A percentile compares a stretch with the other conserved stretches of the same genome.
phyloP scores from a whole-genome alignment of 495 filamentous ascomycete species.

The Neurospora hispaniola region DNA sequence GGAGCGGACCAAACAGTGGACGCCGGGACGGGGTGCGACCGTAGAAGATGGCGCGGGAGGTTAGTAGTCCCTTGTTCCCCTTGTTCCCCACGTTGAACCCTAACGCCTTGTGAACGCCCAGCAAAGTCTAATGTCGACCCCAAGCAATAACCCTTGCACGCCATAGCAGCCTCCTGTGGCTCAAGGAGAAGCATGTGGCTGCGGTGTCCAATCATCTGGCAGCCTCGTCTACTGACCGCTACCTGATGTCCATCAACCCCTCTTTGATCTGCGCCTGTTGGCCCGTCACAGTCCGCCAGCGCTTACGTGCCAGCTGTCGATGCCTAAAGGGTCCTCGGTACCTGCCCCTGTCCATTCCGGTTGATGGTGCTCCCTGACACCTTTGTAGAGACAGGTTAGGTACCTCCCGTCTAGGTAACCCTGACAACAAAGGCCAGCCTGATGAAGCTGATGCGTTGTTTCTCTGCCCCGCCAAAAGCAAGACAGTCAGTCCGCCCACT shows the following conservation, averaged over 20 bases:
- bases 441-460: not conserved
- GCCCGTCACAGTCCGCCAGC: not conserved
- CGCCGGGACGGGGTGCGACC: constrained; percentile 1
- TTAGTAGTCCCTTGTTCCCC: not conserved
- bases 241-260: not conserved
- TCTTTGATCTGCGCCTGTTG: not conserved
- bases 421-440: not conserved
- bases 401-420: not conserved
- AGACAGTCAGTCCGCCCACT: not conserved
- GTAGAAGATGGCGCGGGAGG: not conserved
- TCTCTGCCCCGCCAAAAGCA: not conserved
- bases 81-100: not conserved
- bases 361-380: no score
- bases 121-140: not conserved
- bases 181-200: not conserved
- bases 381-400: no score
- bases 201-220: not conserved
- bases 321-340: not conserved
- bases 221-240: not conserved
- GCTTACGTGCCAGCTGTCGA: not conserved
- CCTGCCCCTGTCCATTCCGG: not conserved
- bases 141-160: not conserved
- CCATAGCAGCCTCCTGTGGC: not conserved
- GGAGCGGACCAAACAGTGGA: not conserved
- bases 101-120: not conserved